Evolutionary conservation across 129 eudicot species (phyloP).

Genomic region (Lactuca saligna): DNA sequence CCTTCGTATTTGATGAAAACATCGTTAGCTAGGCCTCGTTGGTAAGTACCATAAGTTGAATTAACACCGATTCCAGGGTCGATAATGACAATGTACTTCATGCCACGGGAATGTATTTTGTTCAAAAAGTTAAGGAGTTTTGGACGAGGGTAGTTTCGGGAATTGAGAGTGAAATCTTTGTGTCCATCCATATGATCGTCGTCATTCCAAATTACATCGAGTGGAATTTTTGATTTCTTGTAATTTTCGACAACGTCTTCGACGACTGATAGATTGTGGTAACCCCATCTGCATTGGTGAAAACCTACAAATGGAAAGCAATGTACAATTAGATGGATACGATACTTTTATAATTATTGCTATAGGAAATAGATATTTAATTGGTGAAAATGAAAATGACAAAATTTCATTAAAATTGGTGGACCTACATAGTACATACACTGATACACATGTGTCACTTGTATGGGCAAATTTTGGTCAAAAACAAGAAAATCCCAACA

Average conservation of each 20-base stretch:
- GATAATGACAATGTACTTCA: conserved; percentile 80
- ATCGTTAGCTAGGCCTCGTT: conserved; percentile 71
- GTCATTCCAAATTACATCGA: conserved; percentile 93
- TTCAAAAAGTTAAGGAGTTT: conserved; percentile 63
- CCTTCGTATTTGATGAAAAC: conserved; percentile 84
- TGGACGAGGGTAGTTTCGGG: conserved; percentile 57
- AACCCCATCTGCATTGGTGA: conserved; percentile 98
- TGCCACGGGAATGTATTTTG: conserved; percentile 69
- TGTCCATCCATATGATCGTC: conserved; percentile 96
- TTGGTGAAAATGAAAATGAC: conserved; percentile 20
- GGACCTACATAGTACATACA: conserved; percentile 23
- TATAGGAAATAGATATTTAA: conserved; percentile 15
- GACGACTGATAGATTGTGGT: conserved; percentile 77
- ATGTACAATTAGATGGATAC: not conserved
- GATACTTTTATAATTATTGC: conserved; percentile 21
- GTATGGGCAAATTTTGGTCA: conserved; percentile 25
- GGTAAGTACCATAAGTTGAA: conserved; percentile 67
- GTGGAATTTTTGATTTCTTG: conserved; percentile 73
- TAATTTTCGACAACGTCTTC: conserved; percentile 91
- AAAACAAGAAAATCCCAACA: conserved; percentile 24
- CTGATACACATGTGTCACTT: conserved; percentile 29
- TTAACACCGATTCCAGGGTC: conserved; percentile 97
- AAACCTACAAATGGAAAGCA: conserved; percentile 52
- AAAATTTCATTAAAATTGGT: conserved; percentile 7
- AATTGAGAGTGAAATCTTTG: conserved; percentile 90